phyloP scores from a whole-genome alignment of 2,329 filamentous ascomycete genomes.

The Hyphodiscus sp. region DNA sequence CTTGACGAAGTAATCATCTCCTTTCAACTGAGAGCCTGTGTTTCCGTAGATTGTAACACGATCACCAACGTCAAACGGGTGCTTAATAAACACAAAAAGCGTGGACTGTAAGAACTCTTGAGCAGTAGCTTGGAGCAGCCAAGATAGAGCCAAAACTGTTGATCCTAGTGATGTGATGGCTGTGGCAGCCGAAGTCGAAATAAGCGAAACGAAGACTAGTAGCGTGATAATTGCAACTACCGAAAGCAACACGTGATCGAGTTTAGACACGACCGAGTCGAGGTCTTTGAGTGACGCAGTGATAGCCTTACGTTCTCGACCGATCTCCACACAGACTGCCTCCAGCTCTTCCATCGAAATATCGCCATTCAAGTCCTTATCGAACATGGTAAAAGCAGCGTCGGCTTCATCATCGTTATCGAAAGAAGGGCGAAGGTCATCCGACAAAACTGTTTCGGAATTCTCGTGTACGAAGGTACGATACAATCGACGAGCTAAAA shows the following conservation, averaged over 20 bases:
- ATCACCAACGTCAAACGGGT: slow-evolving; percentile 94
- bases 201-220: slow-evolving; percentile 81
- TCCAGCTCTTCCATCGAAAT: slow-evolving; percentile 95
- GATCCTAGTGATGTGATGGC: slow-evolving; percentile 87
- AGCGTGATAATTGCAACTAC: slow-evolving; percentile 75
- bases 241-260: slow-evolving; percentile 84
- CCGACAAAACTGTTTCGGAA: slow-evolving; percentile 67
- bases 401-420: slow-evolving; percentile 79
- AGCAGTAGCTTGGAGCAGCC: slow-evolving; percentile 87
- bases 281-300: slow-evolving; percentile 91
- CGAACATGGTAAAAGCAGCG: slow-evolving; percentile 84
- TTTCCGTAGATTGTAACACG: slow-evolving; percentile 89
- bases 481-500: slow-evolving; percentile 81
- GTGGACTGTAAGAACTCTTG: slow-evolving; percentile 92
- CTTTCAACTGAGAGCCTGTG: slow-evolving; percentile 67
- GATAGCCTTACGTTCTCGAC: slow-evolving; percentile 90
- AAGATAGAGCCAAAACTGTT: slow-evolving; percentile 80
- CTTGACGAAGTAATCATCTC: slow-evolving; percentile 94
- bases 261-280: slow-evolving; percentile 85
- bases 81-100: slow-evolving; percentile 95
- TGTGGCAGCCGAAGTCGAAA: slow-evolving; percentile 84
- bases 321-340: slow-evolving; percentile 87
- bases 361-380: slow-evolving; percentile 94
- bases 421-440: slow-evolving; percentile 75
- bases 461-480: slow-evolving; percentile 74